Conservation (phyloP, 2,329 filamentous ascomycete genomes). For the Ramularia endophylla region DNA sequence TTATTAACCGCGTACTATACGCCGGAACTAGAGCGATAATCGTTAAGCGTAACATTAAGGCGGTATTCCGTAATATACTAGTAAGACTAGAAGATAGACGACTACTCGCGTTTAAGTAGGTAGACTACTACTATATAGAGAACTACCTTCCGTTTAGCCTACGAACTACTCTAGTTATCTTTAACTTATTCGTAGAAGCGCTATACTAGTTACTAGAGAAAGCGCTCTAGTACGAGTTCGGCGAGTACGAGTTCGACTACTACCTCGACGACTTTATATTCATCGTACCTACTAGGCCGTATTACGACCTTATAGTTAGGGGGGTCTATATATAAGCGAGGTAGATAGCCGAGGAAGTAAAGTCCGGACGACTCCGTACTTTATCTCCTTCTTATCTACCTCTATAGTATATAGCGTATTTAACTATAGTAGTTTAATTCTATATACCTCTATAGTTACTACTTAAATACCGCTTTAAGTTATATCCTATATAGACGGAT, state of each 20-base stretch:
- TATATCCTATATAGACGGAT: no score
- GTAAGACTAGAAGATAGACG: neutral
- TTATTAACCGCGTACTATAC: neutral
- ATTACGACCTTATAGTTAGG: neutral
- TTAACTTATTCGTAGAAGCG: conserved; percentile 2
- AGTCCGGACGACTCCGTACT: no score
- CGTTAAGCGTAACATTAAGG: neutral
- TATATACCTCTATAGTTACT: no score
- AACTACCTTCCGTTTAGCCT: conserved; percentile 1
- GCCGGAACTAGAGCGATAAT: neutral
- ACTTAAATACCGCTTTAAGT: no score
- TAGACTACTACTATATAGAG: neutral
- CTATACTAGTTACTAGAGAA: conserved; percentile 1
- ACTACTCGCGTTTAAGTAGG: neutral
- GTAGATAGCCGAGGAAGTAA: no score
- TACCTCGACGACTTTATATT: conserved; percentile 6
- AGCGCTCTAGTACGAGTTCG: no score
- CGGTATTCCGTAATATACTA: neutral
- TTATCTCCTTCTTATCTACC: no score
- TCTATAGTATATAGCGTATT: no score
- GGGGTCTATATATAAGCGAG: no score
- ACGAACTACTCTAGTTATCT: conserved; percentile 1
- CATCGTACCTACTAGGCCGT: no score
- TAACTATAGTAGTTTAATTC: no score
- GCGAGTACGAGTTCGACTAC: neutral